phyloP scores from a whole-genome alignment of 2,329 filamentous ascomycete species.

The Penicillium thymicola region DNA sequence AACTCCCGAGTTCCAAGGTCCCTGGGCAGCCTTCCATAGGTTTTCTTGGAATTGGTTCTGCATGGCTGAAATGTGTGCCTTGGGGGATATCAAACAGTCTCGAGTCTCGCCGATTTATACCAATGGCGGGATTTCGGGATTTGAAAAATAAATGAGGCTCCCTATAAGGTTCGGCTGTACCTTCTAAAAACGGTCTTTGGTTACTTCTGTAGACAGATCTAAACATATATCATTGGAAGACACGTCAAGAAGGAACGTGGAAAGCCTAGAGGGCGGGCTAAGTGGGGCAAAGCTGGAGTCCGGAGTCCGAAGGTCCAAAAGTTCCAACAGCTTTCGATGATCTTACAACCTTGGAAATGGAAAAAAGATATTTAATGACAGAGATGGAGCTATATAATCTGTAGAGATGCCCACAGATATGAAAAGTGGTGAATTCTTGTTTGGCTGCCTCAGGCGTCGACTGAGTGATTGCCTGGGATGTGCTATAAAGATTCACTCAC shows the following conservation, averaged over 20 bases:
- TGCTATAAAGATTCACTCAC: no score
- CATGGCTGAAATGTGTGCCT: constrained; percentile 1
- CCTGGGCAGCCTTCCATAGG: constrained; percentile 32
- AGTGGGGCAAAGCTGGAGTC: background rate
- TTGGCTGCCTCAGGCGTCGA: background rate
- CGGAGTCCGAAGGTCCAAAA: background rate
- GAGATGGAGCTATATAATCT: background rate
- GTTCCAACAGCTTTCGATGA: background rate
- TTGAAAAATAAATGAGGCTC: constrained; percentile 1
- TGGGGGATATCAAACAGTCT: background rate
- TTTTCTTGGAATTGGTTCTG: constrained; percentile 23
- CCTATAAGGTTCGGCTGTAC: constrained; percentile 15
- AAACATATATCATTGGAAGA: background rate
- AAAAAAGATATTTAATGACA: background rate
- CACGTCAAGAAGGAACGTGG: background rate
- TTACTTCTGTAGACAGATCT: background rate
- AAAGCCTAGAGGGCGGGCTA: background rate
- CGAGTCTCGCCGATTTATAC: constrained; percentile 5
- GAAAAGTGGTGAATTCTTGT: background rate
- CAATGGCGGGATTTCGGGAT: constrained; percentile 17
- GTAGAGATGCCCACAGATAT: no score
- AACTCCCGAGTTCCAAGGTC: constrained; percentile 29
- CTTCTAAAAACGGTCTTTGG: constrained; percentile 5
- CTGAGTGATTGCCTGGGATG: background rate
- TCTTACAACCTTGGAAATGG: background rate